Base-by-base conservation (phyloP, 768 basidiomycete species). In the Termitomyces sp. region DNA sequence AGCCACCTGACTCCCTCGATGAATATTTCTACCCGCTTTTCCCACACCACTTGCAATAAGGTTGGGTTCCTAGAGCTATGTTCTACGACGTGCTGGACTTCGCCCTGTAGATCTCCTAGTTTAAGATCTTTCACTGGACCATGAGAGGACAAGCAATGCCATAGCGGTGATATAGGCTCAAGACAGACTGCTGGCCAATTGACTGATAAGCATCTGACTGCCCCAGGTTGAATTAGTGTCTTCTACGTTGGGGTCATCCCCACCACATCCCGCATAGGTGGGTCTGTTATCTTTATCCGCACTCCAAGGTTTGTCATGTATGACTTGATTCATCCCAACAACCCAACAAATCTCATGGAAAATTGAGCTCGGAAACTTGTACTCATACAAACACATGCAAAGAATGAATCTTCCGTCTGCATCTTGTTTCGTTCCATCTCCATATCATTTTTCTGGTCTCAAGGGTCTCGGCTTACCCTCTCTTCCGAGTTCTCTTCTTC, bases 331-430 rank as follows among this genome's bases (percentile, higher is more conserved):
- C 40, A 68, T 45, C 59, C 59, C 45, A 60, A 56, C 18, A 49
- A 63, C 2, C n/a, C 18, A 8, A 18, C 6, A 16, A 38, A 16
- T 6, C 1, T 20, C 40, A 42, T 42, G 14, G n/a, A 10, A 49
- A 26, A n/a, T 20, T 6, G 28, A 48, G 30, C 5, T 32, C 12
- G n/a, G 5, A 28, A 24, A 13, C 30, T n/a, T 32, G 4, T 48
- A 70, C 71, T 74, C 73, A 52, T 69, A 73, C 67, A 58, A 36
- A 71, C 63, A 38, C 60, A 63, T 4, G 68, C 72, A 55, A 68
- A 4, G 73, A 64, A 42, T 75, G 73, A 35, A 74, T 67, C 9
- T 20, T 42, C 9, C 9, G 8, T 40, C 38, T 40, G 18, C 18
- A 1, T 40, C 36, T 38, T 33, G 38, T 8, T 40, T 40, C 40